Evolutionary conservation across 2,329 filamentous ascomycete genomes (phyloP).

Genomic region (Botryotinia calthae): DNA sequence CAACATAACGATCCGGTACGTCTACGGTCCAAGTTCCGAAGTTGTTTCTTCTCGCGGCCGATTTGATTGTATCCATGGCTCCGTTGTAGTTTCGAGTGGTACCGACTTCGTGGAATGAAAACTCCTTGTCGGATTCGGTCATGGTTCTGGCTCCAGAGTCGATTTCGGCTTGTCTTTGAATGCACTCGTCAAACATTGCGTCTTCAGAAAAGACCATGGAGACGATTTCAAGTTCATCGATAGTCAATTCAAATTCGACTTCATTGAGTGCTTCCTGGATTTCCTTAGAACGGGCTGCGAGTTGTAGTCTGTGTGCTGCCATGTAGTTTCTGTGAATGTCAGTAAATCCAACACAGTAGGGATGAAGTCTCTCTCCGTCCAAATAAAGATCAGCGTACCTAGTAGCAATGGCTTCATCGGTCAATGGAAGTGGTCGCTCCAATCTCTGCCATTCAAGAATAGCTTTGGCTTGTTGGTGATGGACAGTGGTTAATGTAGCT

Average conservation of each 20-base stretch:
- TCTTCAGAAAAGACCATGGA: not conserved
- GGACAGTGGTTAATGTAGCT: not conserved
- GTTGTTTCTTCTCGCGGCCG: not conserved
- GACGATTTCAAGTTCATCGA: not conserved
- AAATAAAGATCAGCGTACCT: not conserved
- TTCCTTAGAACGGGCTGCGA: rapidly evolving
- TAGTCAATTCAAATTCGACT: rapidly evolving
- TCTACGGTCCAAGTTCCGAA: not conserved
- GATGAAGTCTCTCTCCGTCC: not conserved
- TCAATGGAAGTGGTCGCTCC: conserved; percentile 7
- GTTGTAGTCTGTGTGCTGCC: not conserved
- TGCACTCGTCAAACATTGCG: not conserved
- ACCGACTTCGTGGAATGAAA: not conserved
- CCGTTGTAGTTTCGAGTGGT: rapidly evolving
- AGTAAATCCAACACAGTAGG: conserved; percentile 5
- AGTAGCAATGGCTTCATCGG: not conserved
- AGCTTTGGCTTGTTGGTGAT: not conserved
- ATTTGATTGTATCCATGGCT: not conserved
- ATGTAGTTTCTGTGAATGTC: not conserved
- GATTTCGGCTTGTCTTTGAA: conserved; percentile 8
- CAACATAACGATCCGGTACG: not conserved
- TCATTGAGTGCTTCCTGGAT: rapidly evolving
- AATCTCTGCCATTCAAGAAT: not conserved
- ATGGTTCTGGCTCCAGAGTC: conserved; percentile 2
- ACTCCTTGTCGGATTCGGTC: not conserved